phyloP scores from a whole-genome alignment of 805 yeast species.

The Metschnikowia lochheadii region DNA sequence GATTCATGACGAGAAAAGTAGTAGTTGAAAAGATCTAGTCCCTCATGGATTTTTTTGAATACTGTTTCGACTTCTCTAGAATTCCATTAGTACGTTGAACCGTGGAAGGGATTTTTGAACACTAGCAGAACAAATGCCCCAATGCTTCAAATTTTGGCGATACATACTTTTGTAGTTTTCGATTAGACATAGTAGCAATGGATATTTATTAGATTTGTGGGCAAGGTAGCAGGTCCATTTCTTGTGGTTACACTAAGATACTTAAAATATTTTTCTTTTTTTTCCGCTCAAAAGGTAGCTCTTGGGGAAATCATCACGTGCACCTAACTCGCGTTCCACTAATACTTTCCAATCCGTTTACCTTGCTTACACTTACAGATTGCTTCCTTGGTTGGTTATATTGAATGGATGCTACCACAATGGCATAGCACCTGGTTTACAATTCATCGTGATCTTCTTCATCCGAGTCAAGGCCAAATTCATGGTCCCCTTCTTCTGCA shows the following conservation, averaged over 20 bases:
- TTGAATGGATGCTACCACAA: not conserved
- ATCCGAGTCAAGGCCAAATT: conserved; percentile 30
- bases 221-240: conserved; percentile 18
- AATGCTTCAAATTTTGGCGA: not conserved
- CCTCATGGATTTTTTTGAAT: conserved; percentile 44
- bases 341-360: not conserved
- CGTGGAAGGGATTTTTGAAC: not conserved
- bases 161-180: conserved; percentile 23
- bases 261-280: conserved; percentile 10
- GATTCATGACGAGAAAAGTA: conserved; percentile 41
- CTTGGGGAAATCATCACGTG: conserved; percentile 5
- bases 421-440: conserved; percentile 15
- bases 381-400: not conserved
- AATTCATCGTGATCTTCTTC: conserved; percentile 44
- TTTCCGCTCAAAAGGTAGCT: conserved; percentile 6
- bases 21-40: conserved; percentile 42
- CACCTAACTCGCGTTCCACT: not conserved
- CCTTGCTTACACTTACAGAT: not conserved
- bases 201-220: conserved; percentile 6
- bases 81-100: conserved; percentile 11
- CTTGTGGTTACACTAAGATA: conserved; percentile 1
- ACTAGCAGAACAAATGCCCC: not conserved
- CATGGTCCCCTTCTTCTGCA: conserved; percentile 36
- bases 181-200: conserved; percentile 14
- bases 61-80: conserved; percentile 39